Evolutionary conservation across 305 asterid species (phyloP).

Genomic region (Stenogyne calaminthoides): DNA sequence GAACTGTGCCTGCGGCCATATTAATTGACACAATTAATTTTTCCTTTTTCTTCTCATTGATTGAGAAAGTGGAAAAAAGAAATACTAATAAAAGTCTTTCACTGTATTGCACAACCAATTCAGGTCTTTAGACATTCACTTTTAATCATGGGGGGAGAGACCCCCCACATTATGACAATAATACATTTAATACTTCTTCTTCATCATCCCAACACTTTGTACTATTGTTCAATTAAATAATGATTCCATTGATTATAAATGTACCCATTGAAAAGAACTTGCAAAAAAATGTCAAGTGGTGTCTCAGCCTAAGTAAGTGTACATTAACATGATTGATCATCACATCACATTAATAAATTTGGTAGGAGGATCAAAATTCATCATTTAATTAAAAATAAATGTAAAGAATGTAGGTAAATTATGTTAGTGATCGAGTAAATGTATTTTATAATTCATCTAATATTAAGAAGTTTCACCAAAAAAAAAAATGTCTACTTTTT

Average conservation of each 20-base stretch:
- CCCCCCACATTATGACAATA: constrained; percentile 28
- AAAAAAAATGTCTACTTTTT: too few relatives aligned
- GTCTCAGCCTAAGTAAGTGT: constrained; percentile 1
- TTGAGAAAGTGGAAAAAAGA: constrained; percentile 5
- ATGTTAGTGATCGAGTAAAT: not conserved
- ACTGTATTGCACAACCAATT: constrained; percentile 26
- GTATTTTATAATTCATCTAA: not conserved
- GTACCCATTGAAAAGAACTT: not conserved
- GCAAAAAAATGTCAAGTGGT: not conserved
- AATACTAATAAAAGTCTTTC: constrained; percentile 1
- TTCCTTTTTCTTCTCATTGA: not conserved
- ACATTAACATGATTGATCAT: constrained; percentile 19
- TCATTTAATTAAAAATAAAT: not conserved
- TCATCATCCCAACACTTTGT: constrained; percentile 26
- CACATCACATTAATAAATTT: not conserved
- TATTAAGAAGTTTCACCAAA: too few relatives aligned
- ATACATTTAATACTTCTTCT: constrained; percentile 26
- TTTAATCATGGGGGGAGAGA: constrained; percentile 33
- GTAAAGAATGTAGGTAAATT: too few relatives aligned
- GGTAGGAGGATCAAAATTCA: not conserved
- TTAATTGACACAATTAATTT: constrained; percentile 3
- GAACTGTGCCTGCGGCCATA: constrained; percentile 18
- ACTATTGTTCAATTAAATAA: constrained; percentile 12
- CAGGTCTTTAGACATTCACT: constrained; percentile 34
- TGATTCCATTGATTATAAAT: constrained; percentile 1